Evolutionary conservation across 257 asterid species (phyloP).

Genomic region (Ilex aquifolium): DNA sequence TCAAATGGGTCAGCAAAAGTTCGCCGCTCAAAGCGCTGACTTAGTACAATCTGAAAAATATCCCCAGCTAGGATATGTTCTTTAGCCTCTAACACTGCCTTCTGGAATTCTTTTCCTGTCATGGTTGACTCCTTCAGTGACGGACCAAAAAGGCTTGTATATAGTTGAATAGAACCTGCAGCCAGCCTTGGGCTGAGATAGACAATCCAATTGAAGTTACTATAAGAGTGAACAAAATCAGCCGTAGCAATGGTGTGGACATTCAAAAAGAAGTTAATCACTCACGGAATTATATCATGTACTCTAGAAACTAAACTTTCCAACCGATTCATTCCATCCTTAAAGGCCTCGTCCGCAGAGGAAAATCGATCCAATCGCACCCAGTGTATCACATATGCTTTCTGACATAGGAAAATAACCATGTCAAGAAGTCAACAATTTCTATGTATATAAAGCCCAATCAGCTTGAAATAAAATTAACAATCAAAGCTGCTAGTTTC

Average conservation of each 20-base stretch:
- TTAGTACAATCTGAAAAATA: constrained; percentile 92
- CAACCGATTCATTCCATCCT: constrained; percentile 63
- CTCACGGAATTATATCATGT: constrained; percentile 78
- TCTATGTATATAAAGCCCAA: constrained; percentile 1
- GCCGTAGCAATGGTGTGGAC: not conserved
- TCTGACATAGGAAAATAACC: constrained; percentile 38
- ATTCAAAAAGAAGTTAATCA: constrained; percentile 9
- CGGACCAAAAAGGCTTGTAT: constrained; percentile 68
- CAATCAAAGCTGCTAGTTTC: not conserved
- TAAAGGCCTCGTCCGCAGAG: constrained; percentile 75
- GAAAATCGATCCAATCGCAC: constrained; percentile 76
- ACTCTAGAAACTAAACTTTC: constrained; percentile 75
- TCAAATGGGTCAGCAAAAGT: constrained; percentile 99
- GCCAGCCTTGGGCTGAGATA: constrained; percentile 70
- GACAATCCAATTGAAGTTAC: constrained; percentile 19
- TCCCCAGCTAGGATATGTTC: constrained; percentile 98
- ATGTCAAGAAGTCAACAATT: constrained; percentile 5
- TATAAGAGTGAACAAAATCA: not conserved
- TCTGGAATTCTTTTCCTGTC: constrained; percentile 65
- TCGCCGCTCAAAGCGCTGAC: constrained; percentile 93
- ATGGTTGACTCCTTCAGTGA: constrained; percentile 64
- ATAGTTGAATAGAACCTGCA: constrained; percentile 70
- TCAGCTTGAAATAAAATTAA: constrained; percentile 11
- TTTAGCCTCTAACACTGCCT: constrained; percentile 76
- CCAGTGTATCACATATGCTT: constrained; percentile 94